Percentiles rank a stretch among this genome's conserved stretches.
Conservation (phyloP, 2,329 filamentous ascomycete genomes). For the Calonectria honghensis region DNA sequence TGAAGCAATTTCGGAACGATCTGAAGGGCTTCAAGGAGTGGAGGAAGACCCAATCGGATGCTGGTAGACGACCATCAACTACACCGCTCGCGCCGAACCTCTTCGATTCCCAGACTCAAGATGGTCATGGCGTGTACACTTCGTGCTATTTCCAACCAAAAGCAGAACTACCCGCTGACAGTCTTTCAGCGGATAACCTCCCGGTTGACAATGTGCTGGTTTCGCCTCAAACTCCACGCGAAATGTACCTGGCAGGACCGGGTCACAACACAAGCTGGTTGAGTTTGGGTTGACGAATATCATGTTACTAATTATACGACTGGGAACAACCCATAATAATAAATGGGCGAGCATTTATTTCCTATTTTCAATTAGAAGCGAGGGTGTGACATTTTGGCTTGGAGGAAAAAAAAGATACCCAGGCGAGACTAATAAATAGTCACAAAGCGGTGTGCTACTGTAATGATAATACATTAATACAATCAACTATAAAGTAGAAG, state of each 20-base stretch:
- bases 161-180: not conserved
- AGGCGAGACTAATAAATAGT: not conserved
- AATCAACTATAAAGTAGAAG: not conserved
- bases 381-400: not conserved
- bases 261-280: not conserved
- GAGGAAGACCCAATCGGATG: not conserved
- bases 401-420: not conserved
- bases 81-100: not conserved
- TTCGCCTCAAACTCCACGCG: not conserved
- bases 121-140: not conserved
- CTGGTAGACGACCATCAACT: not conserved
- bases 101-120: not conserved
- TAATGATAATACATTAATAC: not conserved
- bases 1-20: not conserved
- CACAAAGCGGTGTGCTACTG: not conserved
- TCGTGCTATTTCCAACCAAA: slow-evolving; percentile 10
- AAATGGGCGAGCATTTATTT: not conserved
- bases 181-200: not conserved
- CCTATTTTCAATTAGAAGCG: not conserved
- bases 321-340: not conserved
- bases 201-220: not conserved
- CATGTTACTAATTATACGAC: not conserved
- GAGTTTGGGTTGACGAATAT: not conserved
- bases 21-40: slow-evolving; percentile 1
- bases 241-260: slow-evolving; percentile 4